Evolutionary conservation across 805 yeast species (phyloP).

Genomic region (Yamadazyma kitorensis): DNA sequence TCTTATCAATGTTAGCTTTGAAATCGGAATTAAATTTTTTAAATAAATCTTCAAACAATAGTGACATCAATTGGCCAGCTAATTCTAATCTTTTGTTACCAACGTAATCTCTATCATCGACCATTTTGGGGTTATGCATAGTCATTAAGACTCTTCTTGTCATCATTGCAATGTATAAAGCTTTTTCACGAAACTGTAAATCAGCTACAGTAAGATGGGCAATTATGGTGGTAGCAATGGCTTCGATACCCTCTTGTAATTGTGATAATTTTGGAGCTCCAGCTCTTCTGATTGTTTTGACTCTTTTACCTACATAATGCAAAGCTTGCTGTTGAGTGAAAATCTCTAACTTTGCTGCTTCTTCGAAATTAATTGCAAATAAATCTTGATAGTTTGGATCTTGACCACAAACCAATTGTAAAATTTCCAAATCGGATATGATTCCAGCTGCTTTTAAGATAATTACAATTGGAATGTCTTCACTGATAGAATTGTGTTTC

Average conservation of each 20-base stretch:
- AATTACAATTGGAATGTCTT: conserved; percentile 92
- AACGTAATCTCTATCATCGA: conserved; percentile 98
- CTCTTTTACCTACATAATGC: conserved; percentile 85
- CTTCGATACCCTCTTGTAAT: conserved; percentile 94
- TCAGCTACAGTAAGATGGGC: conserved; percentile 89
- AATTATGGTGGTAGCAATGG: conserved; percentile 90
- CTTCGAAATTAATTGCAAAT: conserved; percentile 92
- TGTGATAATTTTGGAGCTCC: conserved; percentile 76
- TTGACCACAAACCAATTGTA: conserved; percentile 92
- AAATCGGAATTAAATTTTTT: conserved; percentile 94
- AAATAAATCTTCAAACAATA: conserved; percentile 93
- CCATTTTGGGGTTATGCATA: conserved; percentile 88
- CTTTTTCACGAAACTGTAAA: conserved; percentile 89
- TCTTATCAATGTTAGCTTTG: conserved; percentile 91
- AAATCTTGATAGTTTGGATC: conserved; percentile 86
- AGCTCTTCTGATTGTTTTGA: conserved; percentile 86
- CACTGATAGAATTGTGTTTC: conserved; percentile 93
- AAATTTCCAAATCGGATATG: conserved; percentile 85
- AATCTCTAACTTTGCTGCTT: conserved; percentile 79
- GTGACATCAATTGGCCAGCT: conserved; percentile 96
- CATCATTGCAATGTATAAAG: conserved; percentile 93
- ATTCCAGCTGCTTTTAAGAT: conserved; percentile 94
- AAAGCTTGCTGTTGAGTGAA: conserved; percentile 93
- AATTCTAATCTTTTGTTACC: conserved; percentile 96
- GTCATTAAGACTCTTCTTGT: conserved; percentile 95